Conservation (phyloP, 2,329 filamentous ascomycete genomes). For the Alternaria burnsii region DNA sequence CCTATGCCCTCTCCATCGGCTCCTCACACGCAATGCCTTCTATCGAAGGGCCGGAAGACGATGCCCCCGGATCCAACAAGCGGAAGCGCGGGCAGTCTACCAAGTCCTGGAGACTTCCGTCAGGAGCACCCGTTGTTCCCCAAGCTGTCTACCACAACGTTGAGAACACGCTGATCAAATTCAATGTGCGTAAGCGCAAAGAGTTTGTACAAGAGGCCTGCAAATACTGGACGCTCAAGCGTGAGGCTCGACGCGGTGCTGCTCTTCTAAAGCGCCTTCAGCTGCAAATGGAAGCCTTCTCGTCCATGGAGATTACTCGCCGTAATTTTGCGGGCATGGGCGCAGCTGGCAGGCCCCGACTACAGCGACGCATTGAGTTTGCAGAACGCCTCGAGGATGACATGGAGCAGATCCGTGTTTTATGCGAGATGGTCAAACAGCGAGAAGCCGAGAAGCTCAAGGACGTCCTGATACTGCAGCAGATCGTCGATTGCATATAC, state of each 20-base stretch:
- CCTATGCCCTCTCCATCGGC: conserved; percentile 81
- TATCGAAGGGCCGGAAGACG: conserved; percentile 57
- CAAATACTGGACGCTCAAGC: conserved; percentile 97
- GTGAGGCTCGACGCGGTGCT: conserved; percentile 89
- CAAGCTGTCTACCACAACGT: conserved; percentile 87
- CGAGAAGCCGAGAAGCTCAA: conserved; percentile 81
- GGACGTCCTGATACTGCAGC: conserved; percentile 76
- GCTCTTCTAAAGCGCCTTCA: conserved; percentile 92
- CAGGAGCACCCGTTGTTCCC: conserved; percentile 92
- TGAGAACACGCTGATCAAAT: conserved; percentile 81
- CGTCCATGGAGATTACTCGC: conserved; percentile 95
- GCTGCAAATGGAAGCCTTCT: conserved; percentile 93
- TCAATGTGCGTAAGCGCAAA: conserved; percentile 84
- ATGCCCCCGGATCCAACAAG: conserved; percentile 65
- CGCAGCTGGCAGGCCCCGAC: conserved; percentile 76
- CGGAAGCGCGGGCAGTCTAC: conserved; percentile 62
- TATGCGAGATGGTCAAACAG: conserved; percentile 76
- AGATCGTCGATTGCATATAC: conserved; percentile 87
- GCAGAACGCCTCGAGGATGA: conserved; percentile 78
- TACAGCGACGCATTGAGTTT: conserved; percentile 87
- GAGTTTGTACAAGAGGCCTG: conserved; percentile 93
- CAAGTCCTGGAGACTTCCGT: conserved; percentile 91
- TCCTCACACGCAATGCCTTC: conserved; percentile 68
- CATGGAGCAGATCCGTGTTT: conserved; percentile 75
- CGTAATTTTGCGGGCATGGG: conserved; percentile 98